These are phyloP conservation scores for Cadophora gregata DNA, from an alignment of 2,329 filamentous ascomycete species.

Conservation along the genomic window DNA sequence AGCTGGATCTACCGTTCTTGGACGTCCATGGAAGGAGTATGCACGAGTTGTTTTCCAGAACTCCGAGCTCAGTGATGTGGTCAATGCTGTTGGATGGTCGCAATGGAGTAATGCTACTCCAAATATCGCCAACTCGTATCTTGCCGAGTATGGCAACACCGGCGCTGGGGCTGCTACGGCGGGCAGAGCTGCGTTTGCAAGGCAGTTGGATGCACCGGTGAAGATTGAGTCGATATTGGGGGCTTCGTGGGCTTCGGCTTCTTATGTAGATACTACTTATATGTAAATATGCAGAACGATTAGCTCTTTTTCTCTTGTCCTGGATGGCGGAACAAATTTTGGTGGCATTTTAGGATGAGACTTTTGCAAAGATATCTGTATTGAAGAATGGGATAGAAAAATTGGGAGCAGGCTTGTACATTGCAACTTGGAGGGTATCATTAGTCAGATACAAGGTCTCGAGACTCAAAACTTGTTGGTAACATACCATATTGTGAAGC, in stretches of 20 bases:
- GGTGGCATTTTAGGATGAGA: background rate
- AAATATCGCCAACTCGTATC: constrained; percentile 54
- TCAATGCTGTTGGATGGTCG: constrained; percentile 57
- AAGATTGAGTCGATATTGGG: constrained; percentile 31
- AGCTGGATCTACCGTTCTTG: constrained; percentile 54
- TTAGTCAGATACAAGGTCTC: background rate
- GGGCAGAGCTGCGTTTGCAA: constrained; percentile 31
- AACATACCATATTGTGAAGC: background rate
- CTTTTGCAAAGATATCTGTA: background rate
- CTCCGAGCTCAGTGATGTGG: constrained; percentile 52
- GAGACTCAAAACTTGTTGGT: background rate
- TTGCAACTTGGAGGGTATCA: background rate
- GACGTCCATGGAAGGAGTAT: constrained; percentile 57
- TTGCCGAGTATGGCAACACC: constrained; percentile 58
- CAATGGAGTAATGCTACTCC: constrained; percentile 51
- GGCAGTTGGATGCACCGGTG: constrained; percentile 24
- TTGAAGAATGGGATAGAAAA: background rate
- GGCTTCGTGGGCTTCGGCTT: constrained; percentile 21
- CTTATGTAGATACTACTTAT: constrained; percentile 34
- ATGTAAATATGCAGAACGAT: constrained; percentile 5
- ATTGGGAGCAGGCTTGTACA: background rate
- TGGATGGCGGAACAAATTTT: background rate
- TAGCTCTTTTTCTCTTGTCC: background rate
- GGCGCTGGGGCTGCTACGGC: constrained; percentile 49
- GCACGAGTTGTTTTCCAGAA: constrained; percentile 58